Base-by-base conservation (phyloP, 495 filamentous ascomycete genomes). In the Hypoxylon rickii region DNA sequence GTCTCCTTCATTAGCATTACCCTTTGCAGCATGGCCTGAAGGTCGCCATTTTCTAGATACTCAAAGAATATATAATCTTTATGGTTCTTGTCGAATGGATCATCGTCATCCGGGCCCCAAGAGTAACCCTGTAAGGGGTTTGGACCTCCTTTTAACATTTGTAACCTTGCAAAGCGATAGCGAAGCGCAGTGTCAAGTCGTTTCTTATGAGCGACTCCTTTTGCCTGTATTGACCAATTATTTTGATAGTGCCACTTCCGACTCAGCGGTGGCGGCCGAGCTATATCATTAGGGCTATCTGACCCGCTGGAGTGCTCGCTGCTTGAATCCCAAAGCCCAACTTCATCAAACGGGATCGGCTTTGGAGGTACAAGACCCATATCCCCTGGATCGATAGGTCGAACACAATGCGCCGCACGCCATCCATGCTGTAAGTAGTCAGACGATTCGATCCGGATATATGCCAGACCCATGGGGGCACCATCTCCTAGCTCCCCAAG, bases 371-470 rank as follows among this genome's bases (percentile, higher is more conserved):
- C 6, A n/a, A 57, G 3, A 6, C 46, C 51, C n/a, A 55, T 0
- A 1, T 24, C 16, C 12, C 3, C 19, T 1, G 40, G 42, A 18
- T 44, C 18, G 15, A 56, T 6, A 13, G 18, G n/a, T 20, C 56
- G 61, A 19, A 64, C 15, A 21, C 29, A 44, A 53, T 64, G 61
- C 8, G 56, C 56, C n/a, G 56, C 61, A 6, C 43, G 11, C 1
- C 10, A 7, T 26, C 59, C 13, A 36, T 26, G 6, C 55, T 58
- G 19, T 15, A 7, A 20, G 16, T n/a, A n/a, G n/a, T n/a, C n/a
- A n/a, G n/a, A n/a, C n/a, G n/a, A n/a, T n/a, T n/a, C n/a, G n/a
- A n/a, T n/a, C n/a, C n/a, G n/a, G n/a, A n/a, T n/a, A n/a, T n/a
- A n/a, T n/a, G n/a, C n/a, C n/a, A n/a, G n/a, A n/a, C n/a, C n/a